Percentiles rank a stretch among this genome's conserved stretches.
These are phyloP conservation scores for Coemansia sp. DNA, from an alignment of 192 early-diverging fungal species.

Conservation along the genomic window DNA sequence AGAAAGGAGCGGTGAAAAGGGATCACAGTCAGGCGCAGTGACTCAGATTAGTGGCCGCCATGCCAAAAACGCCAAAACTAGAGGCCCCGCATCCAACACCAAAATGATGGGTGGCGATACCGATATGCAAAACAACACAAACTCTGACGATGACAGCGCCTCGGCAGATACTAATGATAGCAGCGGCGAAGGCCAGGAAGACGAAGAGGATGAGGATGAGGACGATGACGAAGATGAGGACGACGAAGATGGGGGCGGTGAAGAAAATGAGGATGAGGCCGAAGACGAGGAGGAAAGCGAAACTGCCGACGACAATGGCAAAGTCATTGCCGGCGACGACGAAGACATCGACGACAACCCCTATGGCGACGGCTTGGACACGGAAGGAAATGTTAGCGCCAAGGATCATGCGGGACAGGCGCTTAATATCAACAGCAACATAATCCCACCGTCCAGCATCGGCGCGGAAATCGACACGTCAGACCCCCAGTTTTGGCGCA, in stretches of 20 bases:
- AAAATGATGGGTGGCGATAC: too few relatives aligned
- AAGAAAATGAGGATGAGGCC: neutral
- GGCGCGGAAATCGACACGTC: constrained; percentile 21
- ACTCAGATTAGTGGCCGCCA: too few relatives aligned
- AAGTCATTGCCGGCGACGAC: neutral
- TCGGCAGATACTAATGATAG: neutral
- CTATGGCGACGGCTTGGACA: neutral
- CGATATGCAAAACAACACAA: too few relatives aligned
- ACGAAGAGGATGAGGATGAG: neutral
- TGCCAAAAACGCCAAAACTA: too few relatives aligned
- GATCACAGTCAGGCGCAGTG: neutral
- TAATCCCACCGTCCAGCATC: constrained; percentile 13
- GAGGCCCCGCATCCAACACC: too few relatives aligned
- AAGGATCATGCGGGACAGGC: neutral
- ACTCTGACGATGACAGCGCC: neutral
- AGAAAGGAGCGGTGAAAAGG: neutral
- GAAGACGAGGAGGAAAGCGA: neutral
- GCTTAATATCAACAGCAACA: neutral
- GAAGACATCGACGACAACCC: neutral
- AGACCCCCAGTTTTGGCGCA: constrained; percentile 46
- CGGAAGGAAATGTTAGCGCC: neutral
- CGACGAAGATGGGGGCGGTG: neutral
- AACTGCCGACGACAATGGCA: too few relatives aligned
- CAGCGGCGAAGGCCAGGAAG: neutral
- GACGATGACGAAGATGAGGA: neutral